A percentile compares a stretch with the other conserved stretches of the same genome.
Evolutionary conservation across 2,329 filamentous ascomycete genomes (phyloP).

Genomic region (Trichoderma atroviride): DNA sequence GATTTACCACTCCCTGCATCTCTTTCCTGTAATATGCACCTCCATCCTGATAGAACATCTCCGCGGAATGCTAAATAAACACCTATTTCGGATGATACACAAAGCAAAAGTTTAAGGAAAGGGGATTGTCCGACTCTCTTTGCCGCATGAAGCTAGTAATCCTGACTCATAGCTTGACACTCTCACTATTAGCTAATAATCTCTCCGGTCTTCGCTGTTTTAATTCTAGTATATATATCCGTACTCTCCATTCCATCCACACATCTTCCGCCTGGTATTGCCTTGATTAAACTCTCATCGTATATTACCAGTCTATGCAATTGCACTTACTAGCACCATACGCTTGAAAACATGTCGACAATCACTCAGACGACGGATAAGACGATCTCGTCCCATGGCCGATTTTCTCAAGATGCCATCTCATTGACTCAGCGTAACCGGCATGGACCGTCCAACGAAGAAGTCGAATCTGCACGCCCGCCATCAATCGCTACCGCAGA

Average conservation of each 20-base stretch:
- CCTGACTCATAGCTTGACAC: background rate
- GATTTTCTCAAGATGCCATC: constrained; percentile 2
- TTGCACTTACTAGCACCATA: background rate
- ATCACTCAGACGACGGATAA: background rate
- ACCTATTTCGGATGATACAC: background rate
- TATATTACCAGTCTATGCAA: background rate
- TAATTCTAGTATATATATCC: constrained; percentile 2
- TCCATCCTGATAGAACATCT: background rate
- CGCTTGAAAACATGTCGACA: background rate
- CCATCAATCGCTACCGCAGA: background rate
- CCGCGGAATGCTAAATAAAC: background rate
- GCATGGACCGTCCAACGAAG: background rate
- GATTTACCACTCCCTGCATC: background rate
- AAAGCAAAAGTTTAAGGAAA: background rate
- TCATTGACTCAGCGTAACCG: constrained; percentile 4
- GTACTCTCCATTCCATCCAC: background rate
- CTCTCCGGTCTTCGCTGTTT: background rate
- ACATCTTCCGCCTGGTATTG: background rate
- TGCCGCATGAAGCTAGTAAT: background rate
- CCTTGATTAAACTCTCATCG: background rate
- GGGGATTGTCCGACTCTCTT: background rate
- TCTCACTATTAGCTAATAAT: background rate
- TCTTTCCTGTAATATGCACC: background rate
- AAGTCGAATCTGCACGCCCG: background rate
- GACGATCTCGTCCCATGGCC: background rate